Evolutionary conservation across 108 stramenopile species (phyloP).

Genomic region (Fistulifera pelliculosa): DNA sequence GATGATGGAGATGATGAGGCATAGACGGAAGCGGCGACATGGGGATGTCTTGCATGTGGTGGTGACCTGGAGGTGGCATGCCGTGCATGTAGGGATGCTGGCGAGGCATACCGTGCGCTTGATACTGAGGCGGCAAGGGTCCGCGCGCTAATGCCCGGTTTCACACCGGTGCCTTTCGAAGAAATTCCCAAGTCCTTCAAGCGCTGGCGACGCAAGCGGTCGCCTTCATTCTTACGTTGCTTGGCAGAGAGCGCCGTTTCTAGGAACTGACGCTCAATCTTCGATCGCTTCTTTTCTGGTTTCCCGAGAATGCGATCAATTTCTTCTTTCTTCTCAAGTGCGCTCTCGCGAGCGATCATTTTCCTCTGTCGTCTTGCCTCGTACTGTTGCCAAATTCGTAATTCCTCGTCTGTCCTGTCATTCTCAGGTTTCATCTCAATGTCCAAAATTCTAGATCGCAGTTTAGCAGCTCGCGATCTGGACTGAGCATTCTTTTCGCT

Average conservation of each 20-base stretch:
- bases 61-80: slow-evolving; percentile 12
- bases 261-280: slow-evolving; percentile 56
- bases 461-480: slow-evolving; percentile 45
- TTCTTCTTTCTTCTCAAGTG: slow-evolving; percentile 64
- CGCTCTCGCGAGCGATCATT: slow-evolving; percentile 67
- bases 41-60: slow-evolving; percentile 33
- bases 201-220: slow-evolving; percentile 61
- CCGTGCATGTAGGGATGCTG: slow-evolving; percentile 12
- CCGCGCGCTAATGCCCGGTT: slow-evolving; percentile 22
- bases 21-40: slow-evolving; percentile 46
- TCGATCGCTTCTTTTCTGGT: slow-evolving; percentile 54
- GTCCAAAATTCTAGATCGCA: slow-evolving; percentile 34
- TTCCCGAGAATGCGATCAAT: slow-evolving; percentile 58
- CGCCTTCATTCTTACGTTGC: slow-evolving; percentile 77
- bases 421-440: slow-evolving; percentile 39
- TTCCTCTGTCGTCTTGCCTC: slow-evolving; percentile 57
- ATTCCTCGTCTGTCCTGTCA: slow-evolving; percentile 51
- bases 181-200: slow-evolving; percentile 54
- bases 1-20: slow-evolving; percentile 26
- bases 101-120: slow-evolving; percentile 2
- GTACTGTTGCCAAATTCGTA: slow-evolving; percentile 34
- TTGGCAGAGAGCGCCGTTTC: slow-evolving; percentile 44
- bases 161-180: slow-evolving; percentile 35
- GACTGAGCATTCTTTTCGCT: slow-evolving; percentile 74
- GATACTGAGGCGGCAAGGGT: slow-evolving; percentile 18